Base-by-base conservation (phyloP, 106 monocot genomes). In the Platanthera zijinensis region DNA sequence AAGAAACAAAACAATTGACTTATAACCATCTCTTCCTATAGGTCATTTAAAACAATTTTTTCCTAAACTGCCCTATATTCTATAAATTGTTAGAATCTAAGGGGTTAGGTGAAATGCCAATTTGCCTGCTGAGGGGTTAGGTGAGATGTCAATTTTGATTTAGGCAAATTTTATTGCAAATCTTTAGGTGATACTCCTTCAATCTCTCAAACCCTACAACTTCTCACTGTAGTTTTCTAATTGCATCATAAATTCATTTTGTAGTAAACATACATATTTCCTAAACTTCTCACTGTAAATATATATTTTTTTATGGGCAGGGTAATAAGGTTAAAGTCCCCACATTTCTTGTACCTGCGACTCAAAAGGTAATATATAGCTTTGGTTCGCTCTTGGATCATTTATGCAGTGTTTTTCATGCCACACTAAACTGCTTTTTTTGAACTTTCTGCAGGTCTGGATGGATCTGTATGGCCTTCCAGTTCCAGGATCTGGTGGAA, bases 291-390 rank as follows among this genome's bases (percentile, higher is more conserved):
- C n/a, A n/a, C n/a, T n/a, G 3, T 39, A 39, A 2, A 39, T 39
- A 48, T 39, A 2, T 68, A 4, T 77, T 32, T 77, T 32, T 22
- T 68, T 47, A 75, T 78, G 61, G 69, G 8, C 79, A 89, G 89
- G 92, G 89, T 13, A 92, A 82, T 45, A 92, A 87, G 83, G 92
- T 87, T 48, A 92, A 92, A 73, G 92, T 89, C 15, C 92, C 92
- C 19, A 95, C 94, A 72, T 95, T 91, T 84, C 87, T 95, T 71
- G 94, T 95, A 53, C 94, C 94, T 76, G 94, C 94, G 8, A 95
- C 94, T 19, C 94, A 95, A 59, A 95, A 95, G 94, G 94, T 95
- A 79, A 32, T 64, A 30, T 32, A 32, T 66, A 12, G 7, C 17
- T 56, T 32, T 21, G 28, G 13, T 75, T 74, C 13, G 54, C 18